These are phyloP conservation scores for Durusdinium trenchii DNA, from an alignment of 73 alveolate genomes.

Conservation along the genomic window DNA sequence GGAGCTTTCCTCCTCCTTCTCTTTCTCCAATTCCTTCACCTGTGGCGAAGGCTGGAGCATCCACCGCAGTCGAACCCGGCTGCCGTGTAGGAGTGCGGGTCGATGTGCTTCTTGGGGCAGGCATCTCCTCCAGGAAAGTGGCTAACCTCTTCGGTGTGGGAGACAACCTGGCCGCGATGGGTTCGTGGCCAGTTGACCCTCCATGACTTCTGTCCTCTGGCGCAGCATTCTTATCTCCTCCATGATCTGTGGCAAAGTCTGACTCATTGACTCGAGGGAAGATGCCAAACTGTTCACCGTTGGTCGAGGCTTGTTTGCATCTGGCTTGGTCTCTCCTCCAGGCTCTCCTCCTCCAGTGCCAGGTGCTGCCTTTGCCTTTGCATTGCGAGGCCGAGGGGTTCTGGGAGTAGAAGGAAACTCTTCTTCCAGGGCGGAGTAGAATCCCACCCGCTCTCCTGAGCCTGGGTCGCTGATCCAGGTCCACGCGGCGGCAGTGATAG, in stretches of 20 bases:
- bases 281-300: neutral
- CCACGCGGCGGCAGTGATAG: neutral
- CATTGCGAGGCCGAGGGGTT: neutral
- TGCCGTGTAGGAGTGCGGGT: no score
- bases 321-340: neutral
- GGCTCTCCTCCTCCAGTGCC: neutral
- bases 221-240: neutral
- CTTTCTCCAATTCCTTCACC: no score
- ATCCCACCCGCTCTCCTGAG: neutral
- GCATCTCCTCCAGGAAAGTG: no score
- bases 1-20: no score
- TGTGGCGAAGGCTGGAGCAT: no score
- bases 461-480: neutral
- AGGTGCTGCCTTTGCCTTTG: neutral
- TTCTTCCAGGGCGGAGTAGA: neutral
- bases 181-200: no score
- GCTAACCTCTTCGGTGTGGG: no score
- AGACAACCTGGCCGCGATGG: no score
- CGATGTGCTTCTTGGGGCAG: no score
- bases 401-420: neutral
- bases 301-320: neutral
- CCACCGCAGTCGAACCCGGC: no score
- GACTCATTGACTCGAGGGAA: neutral
- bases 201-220: neutral
- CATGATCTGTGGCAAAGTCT: neutral